A percentile compares a stretch with the other conserved stretches of the same genome.
Conservation (phyloP, 2,329 filamentous ascomycete species). For the Alternaria ventricosa region DNA sequence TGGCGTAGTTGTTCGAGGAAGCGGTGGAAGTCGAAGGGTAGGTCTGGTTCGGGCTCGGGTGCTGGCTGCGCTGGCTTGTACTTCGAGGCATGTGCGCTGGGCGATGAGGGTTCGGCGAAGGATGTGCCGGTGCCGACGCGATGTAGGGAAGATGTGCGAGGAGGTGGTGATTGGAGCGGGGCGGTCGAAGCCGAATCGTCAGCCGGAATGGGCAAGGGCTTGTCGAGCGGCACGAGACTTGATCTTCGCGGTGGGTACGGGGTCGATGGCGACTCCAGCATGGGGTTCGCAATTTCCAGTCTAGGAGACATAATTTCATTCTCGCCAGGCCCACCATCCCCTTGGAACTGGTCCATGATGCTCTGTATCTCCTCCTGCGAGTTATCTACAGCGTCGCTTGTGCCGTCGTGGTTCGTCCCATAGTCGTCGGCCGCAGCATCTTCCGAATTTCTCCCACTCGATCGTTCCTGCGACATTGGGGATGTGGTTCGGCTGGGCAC, state of each 20-base stretch:
- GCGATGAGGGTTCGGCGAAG: conserved; percentile 40
- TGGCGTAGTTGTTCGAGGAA: conserved; percentile 96
- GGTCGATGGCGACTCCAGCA: conserved; percentile 66
- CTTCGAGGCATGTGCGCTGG: conserved; percentile 52
- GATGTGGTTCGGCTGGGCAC: conserved; percentile 52
- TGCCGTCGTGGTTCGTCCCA: conserved; percentile 58
- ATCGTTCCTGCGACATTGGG: conserved; percentile 43
- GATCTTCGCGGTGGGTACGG: conserved; percentile 84
- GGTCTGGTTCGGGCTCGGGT: conserved; percentile 72
- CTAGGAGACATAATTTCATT: conserved; percentile 93
- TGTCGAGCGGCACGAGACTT: conserved; percentile 76
- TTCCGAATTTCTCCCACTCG: conserved; percentile 50
- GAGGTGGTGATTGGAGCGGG: conserved; percentile 41
- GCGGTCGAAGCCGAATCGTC: conserved; percentile 31
- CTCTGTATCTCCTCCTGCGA: conserved; percentile 89
- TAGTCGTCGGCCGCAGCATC: conserved; percentile 42
- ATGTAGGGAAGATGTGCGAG: conserved; percentile 44
- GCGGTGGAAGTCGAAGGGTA: conserved; percentile 96
- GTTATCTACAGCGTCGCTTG: conserved; percentile 56
- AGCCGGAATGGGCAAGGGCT: conserved; percentile 41
- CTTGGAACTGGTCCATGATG: conserved; percentile 96
- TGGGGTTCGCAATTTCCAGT: conserved; percentile 80
- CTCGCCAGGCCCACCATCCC: conserved; percentile 71
- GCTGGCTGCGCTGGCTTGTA: conserved; percentile 64
- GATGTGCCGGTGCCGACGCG: conserved; percentile 40